Evolutionary conservation across 164 flowering plant species (phyloP).

Genomic region (Hamamelis virginiana): DNA sequence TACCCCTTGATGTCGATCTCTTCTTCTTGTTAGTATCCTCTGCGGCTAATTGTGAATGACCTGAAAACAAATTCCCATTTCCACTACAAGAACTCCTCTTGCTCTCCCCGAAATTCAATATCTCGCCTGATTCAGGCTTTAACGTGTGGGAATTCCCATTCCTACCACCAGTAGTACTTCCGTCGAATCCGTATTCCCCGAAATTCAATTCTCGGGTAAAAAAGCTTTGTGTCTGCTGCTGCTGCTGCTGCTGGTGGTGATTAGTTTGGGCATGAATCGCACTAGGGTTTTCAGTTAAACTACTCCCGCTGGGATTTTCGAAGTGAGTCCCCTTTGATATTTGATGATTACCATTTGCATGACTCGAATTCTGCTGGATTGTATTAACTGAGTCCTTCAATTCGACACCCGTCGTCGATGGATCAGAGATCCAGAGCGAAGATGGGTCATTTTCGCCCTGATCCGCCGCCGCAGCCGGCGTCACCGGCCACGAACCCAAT

Average conservation of each 20-base stretch:
- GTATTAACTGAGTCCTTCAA: constrained; percentile 27
- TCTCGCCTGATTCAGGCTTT: constrained; percentile 80
- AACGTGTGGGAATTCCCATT: constrained; percentile 27
- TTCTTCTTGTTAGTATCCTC: constrained; percentile 41
- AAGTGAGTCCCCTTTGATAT: constrained; percentile 33
- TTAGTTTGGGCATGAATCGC: constrained; percentile 15
- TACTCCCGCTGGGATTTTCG: constrained; percentile 45
- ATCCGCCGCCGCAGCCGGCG: constrained; percentile 17
- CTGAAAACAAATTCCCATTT: constrained; percentile 38
- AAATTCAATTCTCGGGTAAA: constrained; percentile 57
- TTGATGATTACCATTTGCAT: constrained; percentile 11
- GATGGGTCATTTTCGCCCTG: constrained; percentile 69
- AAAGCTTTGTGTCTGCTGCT: constrained; percentile 33
- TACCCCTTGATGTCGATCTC: constrained; percentile 48
- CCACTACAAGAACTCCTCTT: constrained; percentile 33
- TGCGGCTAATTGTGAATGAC: constrained; percentile 24
- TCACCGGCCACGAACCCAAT: constrained; percentile 28
- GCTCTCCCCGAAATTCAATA: constrained; percentile 78
- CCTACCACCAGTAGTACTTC: constrained; percentile 17
- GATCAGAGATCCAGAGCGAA: constrained; percentile 67
- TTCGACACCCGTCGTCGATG: constrained; percentile 29
- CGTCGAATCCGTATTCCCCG: constrained; percentile 49
- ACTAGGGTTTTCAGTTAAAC: constrained; percentile 46
- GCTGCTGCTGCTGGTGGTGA: constrained; percentile 16
- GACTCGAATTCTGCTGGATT: neutral